These are phyloP conservation scores for Cytospora mali DNA, from an alignment of 2,329 filamentous ascomycete species.

Conservation along the genomic window DNA sequence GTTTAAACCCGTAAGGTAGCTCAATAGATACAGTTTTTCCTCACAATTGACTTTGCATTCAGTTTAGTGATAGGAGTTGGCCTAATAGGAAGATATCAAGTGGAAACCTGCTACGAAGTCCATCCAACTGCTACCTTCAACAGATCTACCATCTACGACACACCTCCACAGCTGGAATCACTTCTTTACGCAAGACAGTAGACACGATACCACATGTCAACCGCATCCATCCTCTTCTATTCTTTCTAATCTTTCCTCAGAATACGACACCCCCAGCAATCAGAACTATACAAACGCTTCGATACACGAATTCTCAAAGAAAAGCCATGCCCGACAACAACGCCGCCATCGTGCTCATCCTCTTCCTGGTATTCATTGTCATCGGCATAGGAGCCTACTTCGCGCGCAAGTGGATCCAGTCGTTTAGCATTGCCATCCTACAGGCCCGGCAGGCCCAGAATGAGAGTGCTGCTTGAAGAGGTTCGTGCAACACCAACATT, in stretches of 20 bases:
- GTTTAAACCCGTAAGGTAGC: slow-evolving; percentile 32
- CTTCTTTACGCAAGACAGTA: background rate
- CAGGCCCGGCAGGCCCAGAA: slow-evolving; percentile 29
- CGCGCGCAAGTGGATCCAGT: slow-evolving; percentile 30
- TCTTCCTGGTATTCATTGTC: slow-evolving; percentile 34
- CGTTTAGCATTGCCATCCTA: slow-evolving; percentile 34
- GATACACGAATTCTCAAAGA: background rate
- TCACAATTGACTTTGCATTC: background rate
- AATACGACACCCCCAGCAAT: background rate
- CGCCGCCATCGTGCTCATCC: slow-evolving; percentile 35
- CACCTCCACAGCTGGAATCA: background rate
- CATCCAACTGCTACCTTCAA: background rate
- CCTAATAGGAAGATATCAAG: background rate
- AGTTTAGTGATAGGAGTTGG: background rate
- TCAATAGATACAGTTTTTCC: background rate
- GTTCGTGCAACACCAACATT: background rate
- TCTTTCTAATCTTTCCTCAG: background rate
- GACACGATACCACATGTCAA: background rate
- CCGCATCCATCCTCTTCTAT: background rate
- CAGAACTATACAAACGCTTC: background rate
- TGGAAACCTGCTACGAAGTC: background rate
- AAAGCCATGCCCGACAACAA: slow-evolving; percentile 30
- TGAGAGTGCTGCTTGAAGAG: slow-evolving; percentile 3
- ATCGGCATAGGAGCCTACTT: slow-evolving; percentile 31
- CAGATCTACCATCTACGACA: too few relatives aligned